A percentile compares a stretch with the other conserved stretches of the same genome.
Conservation (phyloP, 78 protist genomes). For the Dictyostelium citrinum region DNA sequence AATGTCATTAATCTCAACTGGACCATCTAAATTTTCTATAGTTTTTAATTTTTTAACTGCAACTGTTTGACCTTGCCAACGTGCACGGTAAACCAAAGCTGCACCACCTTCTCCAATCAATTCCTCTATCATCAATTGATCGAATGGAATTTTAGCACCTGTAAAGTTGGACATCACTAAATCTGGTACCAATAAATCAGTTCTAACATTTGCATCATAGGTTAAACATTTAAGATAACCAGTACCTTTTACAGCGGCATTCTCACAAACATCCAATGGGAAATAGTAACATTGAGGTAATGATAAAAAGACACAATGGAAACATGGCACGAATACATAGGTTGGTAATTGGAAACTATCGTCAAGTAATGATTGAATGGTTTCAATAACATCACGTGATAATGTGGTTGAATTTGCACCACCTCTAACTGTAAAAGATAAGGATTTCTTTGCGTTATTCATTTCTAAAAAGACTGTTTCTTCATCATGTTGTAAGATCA, state of each 20-base stretch:
- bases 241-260: slow-evolving; percentile 77
- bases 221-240: slow-evolving; percentile 56
- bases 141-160: slow-evolving; percentile 71
- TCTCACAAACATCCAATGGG: slow-evolving; percentile 77
- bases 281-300: slow-evolving; percentile 38
- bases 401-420: slow-evolving; percentile 19
- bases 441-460: neutral
- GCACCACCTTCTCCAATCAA: slow-evolving; percentile 84
- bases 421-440: slow-evolving; percentile 41
- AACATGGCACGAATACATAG: slow-evolving; percentile 66
- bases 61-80: slow-evolving; percentile 56
- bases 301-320: slow-evolving; percentile 48
- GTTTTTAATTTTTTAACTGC: slow-evolving; percentile 79
- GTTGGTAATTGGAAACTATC: slow-evolving; percentile 33
- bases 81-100: slow-evolving; percentile 72
- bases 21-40: neutral
- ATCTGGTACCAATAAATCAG: slow-evolving; percentile 78
- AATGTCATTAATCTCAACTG: slow-evolving; percentile 58
- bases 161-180: slow-evolving; percentile 70
- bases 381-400: slow-evolving; percentile 71
- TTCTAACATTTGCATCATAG: slow-evolving; percentile 19
- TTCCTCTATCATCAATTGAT: slow-evolving; percentile 27
- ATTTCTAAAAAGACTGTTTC: slow-evolving; percentile 50
- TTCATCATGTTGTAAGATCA: slow-evolving; percentile 29
- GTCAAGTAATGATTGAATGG: slow-evolving; percentile 61